phyloP scores from a whole-genome alignment of 192 early-diverging fungal species.

The Podila minutissima region DNA sequence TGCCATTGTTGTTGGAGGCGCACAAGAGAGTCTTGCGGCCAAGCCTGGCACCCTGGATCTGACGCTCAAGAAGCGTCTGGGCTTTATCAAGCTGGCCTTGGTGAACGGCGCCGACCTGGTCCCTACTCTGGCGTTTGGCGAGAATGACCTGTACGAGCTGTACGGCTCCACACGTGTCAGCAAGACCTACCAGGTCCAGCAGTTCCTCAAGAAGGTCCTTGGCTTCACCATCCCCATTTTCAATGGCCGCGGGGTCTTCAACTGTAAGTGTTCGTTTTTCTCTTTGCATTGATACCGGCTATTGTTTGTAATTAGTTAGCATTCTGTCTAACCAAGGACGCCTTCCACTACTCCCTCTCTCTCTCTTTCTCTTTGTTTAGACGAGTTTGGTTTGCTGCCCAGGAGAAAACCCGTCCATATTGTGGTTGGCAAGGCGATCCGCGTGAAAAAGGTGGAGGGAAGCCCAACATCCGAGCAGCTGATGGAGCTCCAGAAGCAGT shows the following conservation, averaged over 20 bases:
- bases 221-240: conserved; percentile 84
- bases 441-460: conserved; percentile 55
- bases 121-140: conserved; percentile 93
- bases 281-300: background rate
- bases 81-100: conserved; percentile 93
- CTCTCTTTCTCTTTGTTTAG: conserved; percentile 40
- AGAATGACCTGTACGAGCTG: conserved; percentile 91
- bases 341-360: background rate
- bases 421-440: conserved; percentile 72
- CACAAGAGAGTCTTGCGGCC: conserved; percentile 82
- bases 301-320: background rate
- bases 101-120: conserved; percentile 82
- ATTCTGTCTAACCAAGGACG: too few relatives aligned
- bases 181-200: conserved; percentile 75
- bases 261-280: conserved; percentile 63
- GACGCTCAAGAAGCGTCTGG: conserved; percentile 80
- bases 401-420: conserved; percentile 55
- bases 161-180: conserved; percentile 74
- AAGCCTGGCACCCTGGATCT: conserved; percentile 72
- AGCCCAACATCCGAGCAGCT: conserved; percentile 72
- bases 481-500: conserved; percentile 67
- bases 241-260: conserved; percentile 89
- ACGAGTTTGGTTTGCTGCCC: conserved; percentile 62
- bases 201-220: conserved; percentile 69
- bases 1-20: conserved; percentile 93